These are phyloP conservation scores for Aspergillus quadrilineatus DNA, from an alignment of 2,329 filamentous ascomycete genomes.

Conservation along the genomic window DNA sequence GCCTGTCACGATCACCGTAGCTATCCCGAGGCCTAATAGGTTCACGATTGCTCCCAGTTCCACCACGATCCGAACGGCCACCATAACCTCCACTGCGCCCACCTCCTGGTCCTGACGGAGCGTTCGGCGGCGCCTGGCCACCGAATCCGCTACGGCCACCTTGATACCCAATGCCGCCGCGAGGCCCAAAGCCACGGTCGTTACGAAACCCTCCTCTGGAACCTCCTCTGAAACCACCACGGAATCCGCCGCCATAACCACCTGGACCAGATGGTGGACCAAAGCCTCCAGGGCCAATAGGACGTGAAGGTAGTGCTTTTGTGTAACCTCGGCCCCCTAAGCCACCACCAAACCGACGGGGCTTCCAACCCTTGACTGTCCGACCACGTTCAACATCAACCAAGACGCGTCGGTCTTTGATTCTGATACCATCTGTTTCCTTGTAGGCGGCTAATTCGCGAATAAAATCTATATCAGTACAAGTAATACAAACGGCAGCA, in stretches of 20 bases:
- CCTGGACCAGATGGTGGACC: conserved; percentile 57
- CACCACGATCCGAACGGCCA: conserved; percentile 53
- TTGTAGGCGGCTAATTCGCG: conserved; percentile 79
- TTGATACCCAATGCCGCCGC: conserved; percentile 58
- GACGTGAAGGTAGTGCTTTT: conserved; percentile 71
- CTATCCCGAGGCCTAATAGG: conserved; percentile 70
- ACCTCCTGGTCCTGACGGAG: conserved; percentile 55
- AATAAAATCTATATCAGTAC: conserved; percentile 37
- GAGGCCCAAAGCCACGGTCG: conserved; percentile 50
- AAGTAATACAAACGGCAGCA: conserved; percentile 15
- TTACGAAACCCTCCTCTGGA: conserved; percentile 53
- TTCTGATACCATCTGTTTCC: conserved; percentile 80
- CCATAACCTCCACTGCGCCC: conserved; percentile 54
- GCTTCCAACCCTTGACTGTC: conserved; percentile 91
- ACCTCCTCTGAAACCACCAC: conserved; percentile 57
- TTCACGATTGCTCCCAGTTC: conserved; percentile 78
- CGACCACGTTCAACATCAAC: conserved; percentile 96
- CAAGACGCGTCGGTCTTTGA: conserved; percentile 87
- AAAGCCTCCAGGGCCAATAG: conserved; percentile 62
- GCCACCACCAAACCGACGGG: conserved; percentile 85
- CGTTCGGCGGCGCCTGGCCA: conserved; percentile 50
- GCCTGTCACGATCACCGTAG: conserved; percentile 50
- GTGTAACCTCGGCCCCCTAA: conserved; percentile 92
- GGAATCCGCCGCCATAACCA: conserved; percentile 56
- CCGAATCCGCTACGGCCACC: conserved; percentile 56